A percentile compares a stretch with the other conserved stretches of the same genome.
phyloP scores from a whole-genome alignment of 2,329 filamentous ascomycete genomes.

The Monilinia aucupariae region DNA sequence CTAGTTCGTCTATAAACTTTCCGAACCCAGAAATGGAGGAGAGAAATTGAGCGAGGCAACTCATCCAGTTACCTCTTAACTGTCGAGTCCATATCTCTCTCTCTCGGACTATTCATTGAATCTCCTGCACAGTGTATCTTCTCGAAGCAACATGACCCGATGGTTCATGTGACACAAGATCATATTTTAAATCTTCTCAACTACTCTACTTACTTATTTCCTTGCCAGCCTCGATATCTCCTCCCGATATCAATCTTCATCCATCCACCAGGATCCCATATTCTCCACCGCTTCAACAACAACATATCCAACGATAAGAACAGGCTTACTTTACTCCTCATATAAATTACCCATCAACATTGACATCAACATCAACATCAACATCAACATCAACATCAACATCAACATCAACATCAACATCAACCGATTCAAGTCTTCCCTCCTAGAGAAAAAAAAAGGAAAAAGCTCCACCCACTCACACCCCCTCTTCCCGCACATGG shows the following conservation, averaged over 20 bases:
- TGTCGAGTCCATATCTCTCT: neutral
- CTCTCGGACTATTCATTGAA: neutral
- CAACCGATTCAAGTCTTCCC: neutral
- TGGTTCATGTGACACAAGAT: neutral
- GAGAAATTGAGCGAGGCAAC: neutral
- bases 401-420: neutral
- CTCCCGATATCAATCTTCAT: neutral
- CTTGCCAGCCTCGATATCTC: neutral
- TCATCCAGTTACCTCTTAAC: neutral
- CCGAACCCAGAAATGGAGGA: neutral
- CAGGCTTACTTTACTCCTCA: too few species aligned
- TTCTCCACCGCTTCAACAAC: too few species aligned
- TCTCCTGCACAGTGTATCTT: too few species aligned
- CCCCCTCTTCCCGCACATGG: slow-evolving; percentile 3
- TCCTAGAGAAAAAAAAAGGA: too few species aligned
- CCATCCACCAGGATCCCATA: neutral
- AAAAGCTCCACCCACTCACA: neutral
- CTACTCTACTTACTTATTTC: neutral
- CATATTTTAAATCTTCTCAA: too few species aligned
- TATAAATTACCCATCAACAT: too few species aligned
- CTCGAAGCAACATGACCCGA: neutral
- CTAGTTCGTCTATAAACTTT: neutral
- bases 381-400: too few species aligned
- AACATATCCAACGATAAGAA: too few species aligned
- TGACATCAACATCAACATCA: too few species aligned